Evolutionary conservation across 2,329 filamentous ascomycete species (phyloP).

Genomic region (Colletotrichum echinochloae): DNA sequence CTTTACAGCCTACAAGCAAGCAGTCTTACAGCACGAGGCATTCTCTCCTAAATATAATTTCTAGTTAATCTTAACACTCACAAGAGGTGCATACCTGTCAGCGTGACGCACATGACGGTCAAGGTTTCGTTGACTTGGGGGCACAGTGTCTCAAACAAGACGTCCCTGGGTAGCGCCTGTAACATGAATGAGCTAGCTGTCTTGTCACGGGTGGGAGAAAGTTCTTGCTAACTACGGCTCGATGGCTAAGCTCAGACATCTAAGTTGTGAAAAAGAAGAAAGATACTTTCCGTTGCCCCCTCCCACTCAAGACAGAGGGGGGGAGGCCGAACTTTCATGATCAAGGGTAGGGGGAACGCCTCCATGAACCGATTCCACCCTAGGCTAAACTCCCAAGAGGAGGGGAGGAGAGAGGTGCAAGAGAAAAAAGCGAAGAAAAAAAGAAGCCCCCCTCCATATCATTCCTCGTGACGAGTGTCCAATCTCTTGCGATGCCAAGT

Average conservation of each 20-base stretch:
- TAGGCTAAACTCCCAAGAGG: not conserved
- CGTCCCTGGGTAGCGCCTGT: too few species aligned
- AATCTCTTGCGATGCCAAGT: not conserved
- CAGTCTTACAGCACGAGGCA: slow-evolving; percentile 6
- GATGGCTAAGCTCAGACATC: not conserved
- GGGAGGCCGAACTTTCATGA: not conserved
- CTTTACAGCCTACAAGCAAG: not conserved
- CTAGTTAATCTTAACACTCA: not conserved
- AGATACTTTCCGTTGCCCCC: not conserved
- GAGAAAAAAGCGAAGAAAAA: too few species aligned
- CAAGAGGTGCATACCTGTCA: not conserved
- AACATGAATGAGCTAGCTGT: not conserved
- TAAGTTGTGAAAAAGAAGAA: not conserved
- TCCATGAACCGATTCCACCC: not conserved
- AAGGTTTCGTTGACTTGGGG: not conserved
- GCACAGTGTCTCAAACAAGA: not conserved
- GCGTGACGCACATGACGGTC: not conserved
- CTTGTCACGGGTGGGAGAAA: not conserved
- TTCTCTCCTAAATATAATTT: slow-evolving; percentile 25
- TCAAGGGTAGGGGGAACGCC: not conserved
- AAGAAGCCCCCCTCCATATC: too few species aligned
- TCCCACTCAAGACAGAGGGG: not conserved
- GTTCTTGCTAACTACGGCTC: not conserved
- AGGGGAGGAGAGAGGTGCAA: too few species aligned
- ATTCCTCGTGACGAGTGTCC: not conserved